Percentiles rank a stretch among this genome's conserved stretches.
Evolutionary conservation across 495 filamentous ascomycete species (phyloP).

Genomic region (Penicillium steckii): DNA sequence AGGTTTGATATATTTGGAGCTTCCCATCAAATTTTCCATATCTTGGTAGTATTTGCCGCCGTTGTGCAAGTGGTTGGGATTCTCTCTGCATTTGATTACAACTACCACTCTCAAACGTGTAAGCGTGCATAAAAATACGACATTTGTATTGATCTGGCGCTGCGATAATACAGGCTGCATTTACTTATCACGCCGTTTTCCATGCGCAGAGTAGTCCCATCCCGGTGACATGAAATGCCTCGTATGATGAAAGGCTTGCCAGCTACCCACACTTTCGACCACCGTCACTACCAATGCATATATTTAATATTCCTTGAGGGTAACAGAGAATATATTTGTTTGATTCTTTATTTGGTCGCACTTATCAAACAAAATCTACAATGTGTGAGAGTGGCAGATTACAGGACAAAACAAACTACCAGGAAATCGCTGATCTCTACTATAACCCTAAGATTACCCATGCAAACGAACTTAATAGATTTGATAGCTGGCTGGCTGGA

Average conservation of each 20-base stretch:
- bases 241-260: slow-evolving; percentile 18
- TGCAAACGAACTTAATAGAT: background rate
- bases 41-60: no score
- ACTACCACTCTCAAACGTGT: no score
- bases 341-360: slow-evolving; percentile 1
- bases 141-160: no score
- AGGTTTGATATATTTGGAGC: no score
- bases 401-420: background rate
- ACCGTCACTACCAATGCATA: slow-evolving; percentile 11
- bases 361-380: slow-evolving; percentile 12
- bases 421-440: slow-evolving; percentile 8
- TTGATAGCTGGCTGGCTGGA: background rate
- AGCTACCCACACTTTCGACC: slow-evolving; percentile 16
- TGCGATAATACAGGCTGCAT: no score
- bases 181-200: no score
- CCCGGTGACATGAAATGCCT: slow-evolving; percentile 25
- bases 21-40: no score
- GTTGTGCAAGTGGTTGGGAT: no score
- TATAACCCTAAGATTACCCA: slow-evolving; percentile 13
- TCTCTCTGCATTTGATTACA: no score
- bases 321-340: slow-evolving; percentile 3
- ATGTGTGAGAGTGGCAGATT: slow-evolving; percentile 10
- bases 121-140: no score
- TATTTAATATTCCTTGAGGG: slow-evolving; percentile 6
- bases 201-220: slow-evolving; percentile 4